Percentiles rank a stretch among this genome's conserved stretches.
phyloP scores from a whole-genome alignment of 2,329 filamentous ascomycete species.

The Cryoendolithus antarcticus region DNA sequence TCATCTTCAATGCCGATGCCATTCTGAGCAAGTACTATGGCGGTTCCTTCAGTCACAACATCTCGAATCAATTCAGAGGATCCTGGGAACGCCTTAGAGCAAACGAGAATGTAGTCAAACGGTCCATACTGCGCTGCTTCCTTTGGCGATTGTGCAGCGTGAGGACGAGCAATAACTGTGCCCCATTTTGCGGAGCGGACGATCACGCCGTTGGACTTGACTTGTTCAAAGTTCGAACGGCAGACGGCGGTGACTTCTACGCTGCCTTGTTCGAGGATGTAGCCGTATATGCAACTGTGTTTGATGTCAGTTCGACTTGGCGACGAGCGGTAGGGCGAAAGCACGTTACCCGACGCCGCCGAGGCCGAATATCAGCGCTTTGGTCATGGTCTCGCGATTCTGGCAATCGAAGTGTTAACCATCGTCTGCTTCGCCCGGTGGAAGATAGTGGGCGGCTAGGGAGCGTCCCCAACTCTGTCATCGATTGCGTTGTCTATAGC shows the following conservation, averaged over 20 bases:
- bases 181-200: constrained; percentile 29
- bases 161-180: constrained; percentile 23
- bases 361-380: constrained; percentile 28
- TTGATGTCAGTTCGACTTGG: no score
- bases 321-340: no score
- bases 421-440: no score
- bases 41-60: constrained; percentile 32
- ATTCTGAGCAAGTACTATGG: constrained; percentile 50
- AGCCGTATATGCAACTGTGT: constrained; percentile 24
- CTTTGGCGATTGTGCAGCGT: constrained; percentile 21
- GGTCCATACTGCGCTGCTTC: constrained; percentile 23
- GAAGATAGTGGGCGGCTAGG: no score
- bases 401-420: no score
- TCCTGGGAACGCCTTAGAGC: constrained; percentile 34
- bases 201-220: constrained; percentile 27
- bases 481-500: no score
- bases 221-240: constrained; percentile 30
- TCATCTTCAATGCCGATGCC: constrained; percentile 49
- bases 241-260: constrained; percentile 29
- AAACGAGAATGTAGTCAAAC: constrained; percentile 37
- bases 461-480: no score
- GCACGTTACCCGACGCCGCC: constrained; percentile 25
- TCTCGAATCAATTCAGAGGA: constrained; percentile 26
- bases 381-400: constrained; percentile 10
- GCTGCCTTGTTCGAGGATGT: constrained; percentile 26